Evolutionary conservation across 2,329 filamentous ascomycete genomes (phyloP).

Genomic region (Fusarium protoensiforme): DNA sequence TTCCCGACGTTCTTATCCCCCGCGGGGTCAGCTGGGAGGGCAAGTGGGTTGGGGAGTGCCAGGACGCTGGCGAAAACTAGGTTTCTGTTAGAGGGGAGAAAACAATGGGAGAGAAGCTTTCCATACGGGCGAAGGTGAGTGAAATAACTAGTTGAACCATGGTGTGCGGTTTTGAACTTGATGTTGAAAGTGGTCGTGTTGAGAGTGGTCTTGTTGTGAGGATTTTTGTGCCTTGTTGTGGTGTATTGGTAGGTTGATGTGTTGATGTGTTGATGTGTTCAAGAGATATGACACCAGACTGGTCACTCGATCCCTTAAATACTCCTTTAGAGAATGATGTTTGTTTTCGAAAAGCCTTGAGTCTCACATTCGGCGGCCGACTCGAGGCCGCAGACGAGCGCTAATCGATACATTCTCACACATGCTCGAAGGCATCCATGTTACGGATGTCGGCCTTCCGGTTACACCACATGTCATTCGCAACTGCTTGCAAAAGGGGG

Average conservation of each 20-base stretch:
- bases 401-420: background rate
- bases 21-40: constrained; percentile 19
- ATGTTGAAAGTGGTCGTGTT: background rate
- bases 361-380: background rate
- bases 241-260: background rate
- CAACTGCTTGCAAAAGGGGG: background rate
- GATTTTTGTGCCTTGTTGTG: background rate
- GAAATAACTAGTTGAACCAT: constrained; percentile 4
- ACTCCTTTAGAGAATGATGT: background rate
- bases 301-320: background rate
- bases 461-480: background rate
- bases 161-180: background rate
- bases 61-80: constrained; percentile 8
- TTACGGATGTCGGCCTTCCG: constrained; percentile 12
- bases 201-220: background rate
- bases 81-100: background rate
- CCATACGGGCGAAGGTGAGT: constrained; percentile 4
- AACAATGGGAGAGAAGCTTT: background rate
- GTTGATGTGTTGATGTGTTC: background rate
- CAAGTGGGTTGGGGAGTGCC: constrained; percentile 20
- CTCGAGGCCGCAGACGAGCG: background rate
- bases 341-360: background rate
- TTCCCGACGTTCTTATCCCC: constrained; percentile 30
- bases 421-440: background rate
- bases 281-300: background rate